These are phyloP conservation scores for Ceriops zippeliana DNA, from an alignment of 345 rosid genomes.

Conservation along the genomic window DNA sequence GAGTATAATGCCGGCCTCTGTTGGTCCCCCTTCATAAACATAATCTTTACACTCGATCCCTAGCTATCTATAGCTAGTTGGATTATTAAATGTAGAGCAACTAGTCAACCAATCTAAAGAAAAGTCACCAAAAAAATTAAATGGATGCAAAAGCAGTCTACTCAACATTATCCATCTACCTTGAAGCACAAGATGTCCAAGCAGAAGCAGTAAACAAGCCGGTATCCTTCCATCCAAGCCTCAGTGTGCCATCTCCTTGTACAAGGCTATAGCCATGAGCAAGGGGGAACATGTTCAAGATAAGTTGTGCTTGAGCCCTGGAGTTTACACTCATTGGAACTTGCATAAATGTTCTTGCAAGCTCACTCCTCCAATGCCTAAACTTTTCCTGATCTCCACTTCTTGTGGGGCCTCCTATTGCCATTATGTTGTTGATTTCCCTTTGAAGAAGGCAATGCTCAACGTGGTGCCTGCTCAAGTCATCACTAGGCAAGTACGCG, in stretches of 20 bases:
- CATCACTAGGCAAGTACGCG: slow-evolving; percentile 38
- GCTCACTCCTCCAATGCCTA: slow-evolving; percentile 50
- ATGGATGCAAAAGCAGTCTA: not conserved
- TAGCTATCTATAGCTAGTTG: not conserved
- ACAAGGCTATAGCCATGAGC: slow-evolving; percentile 55
- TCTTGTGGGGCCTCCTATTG: slow-evolving; percentile 62
- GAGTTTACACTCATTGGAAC: slow-evolving; percentile 58
- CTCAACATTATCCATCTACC: not conserved
- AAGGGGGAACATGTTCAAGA: slow-evolving; percentile 57
- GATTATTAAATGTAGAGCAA: not conserved
- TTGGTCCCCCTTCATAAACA: too few relatives aligned
- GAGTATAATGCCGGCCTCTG: too few relatives aligned
- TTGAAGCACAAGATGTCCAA: not conserved
- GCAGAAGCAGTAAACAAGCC: not conserved
- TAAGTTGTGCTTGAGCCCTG: slow-evolving; percentile 70
- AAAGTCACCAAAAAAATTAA: too few relatives aligned
- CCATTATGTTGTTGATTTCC: slow-evolving; percentile 62
- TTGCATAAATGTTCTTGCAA: slow-evolving; percentile 33
- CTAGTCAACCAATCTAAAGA: not conserved
- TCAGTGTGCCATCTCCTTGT: slow-evolving; percentile 16
- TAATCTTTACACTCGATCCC: too few relatives aligned
- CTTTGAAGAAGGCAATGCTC: slow-evolving; percentile 49
- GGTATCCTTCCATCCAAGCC: not conserved
- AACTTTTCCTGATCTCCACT: slow-evolving; percentile 58
- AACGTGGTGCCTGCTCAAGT: slow-evolving; percentile 35